Base-by-base conservation (phyloP, 2,329 filamentous ascomycete species). In the Colletotrichum sublineola region DNA sequence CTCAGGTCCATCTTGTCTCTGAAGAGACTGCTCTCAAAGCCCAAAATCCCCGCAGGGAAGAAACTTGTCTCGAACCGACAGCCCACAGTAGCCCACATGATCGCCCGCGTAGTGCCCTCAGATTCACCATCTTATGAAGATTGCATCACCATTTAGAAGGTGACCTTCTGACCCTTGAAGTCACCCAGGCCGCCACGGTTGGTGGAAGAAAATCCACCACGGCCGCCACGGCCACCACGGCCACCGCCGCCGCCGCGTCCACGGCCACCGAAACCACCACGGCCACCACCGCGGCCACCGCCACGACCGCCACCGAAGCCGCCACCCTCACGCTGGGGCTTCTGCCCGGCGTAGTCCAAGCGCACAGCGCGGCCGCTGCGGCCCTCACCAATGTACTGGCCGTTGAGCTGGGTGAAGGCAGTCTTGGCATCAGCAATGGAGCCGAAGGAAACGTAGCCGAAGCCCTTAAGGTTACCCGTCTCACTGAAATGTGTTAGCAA, bases 371-470 rank as follows among this genome's bases (percentile, higher is more conserved):
- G 94, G 68, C 93, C 90, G 75, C 86, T 88, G 77, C 96, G 88
- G 72, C 94, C 91, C 75, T 84, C 81, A 63, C 89, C 88, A 74
- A 90, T 86, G 73, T 88, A 82, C 68, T 86, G 86, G 75, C 94
- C 94, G 77, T 93, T 91, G 81, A 94, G 88, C 69, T 87, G 85
- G 77, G 92, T 87, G 77, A 94, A 90, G 33, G 91, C 95, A 77
- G 86, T 84, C 84, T 92, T 93, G 78, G 95, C 94, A 78, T 97
- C 95, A 38, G 97, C 94, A 74, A 96, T 82, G 24, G 92, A 93
- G 77, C 86, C 85, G 87, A 96, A 97, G 80, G 92, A 92, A 75
- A 97, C 92, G 81, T 98, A 98, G 67, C 94, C 95, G 83, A 97
- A 97, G 70, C 95, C 95, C 91, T 97, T 97, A 80, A 92, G 91